phyloP scores from a whole-genome alignment of 306 rosid genomes.

The Quercus alba region DNA sequence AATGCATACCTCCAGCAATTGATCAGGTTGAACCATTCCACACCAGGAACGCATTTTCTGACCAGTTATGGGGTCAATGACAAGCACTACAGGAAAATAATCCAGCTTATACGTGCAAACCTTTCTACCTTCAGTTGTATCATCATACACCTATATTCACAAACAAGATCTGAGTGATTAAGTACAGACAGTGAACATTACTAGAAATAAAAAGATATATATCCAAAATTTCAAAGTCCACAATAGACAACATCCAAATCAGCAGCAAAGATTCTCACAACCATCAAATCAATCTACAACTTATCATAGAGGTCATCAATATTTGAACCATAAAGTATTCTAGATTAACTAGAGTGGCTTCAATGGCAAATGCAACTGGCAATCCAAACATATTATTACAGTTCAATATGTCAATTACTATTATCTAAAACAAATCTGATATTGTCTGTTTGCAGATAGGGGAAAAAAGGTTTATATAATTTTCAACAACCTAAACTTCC shows the following conservation, averaged over 20 bases:
- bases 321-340: neutral
- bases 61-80: conserved; percentile 95
- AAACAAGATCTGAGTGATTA: conserved; percentile 4
- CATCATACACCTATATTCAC: conserved; percentile 73
- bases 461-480: too few species aligned
- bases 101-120: conserved; percentile 85
- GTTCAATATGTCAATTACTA: too few species aligned
- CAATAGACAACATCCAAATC: neutral
- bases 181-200: neutral
- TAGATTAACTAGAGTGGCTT: neutral
- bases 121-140: conserved; percentile 94
- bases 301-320: neutral
- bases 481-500: too few species aligned
- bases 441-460: too few species aligned
- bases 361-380: neutral
- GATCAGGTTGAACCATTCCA: conserved; percentile 94
- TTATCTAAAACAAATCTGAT: too few species aligned
- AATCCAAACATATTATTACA: too few species aligned
- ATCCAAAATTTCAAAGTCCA: neutral
- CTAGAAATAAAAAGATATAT: neutral
- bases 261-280: conserved; percentile 13
- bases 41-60: conserved; percentile 88
- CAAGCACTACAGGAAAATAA: conserved; percentile 83
- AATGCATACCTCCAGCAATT: conserved; percentile 72
- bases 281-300: neutral